A percentile compares a stretch with the other conserved stretches of the same genome.
Evolutionary conservation across 768 basidiomycete species (phyloP).

Genomic region (Trametes sanguinea): DNA sequence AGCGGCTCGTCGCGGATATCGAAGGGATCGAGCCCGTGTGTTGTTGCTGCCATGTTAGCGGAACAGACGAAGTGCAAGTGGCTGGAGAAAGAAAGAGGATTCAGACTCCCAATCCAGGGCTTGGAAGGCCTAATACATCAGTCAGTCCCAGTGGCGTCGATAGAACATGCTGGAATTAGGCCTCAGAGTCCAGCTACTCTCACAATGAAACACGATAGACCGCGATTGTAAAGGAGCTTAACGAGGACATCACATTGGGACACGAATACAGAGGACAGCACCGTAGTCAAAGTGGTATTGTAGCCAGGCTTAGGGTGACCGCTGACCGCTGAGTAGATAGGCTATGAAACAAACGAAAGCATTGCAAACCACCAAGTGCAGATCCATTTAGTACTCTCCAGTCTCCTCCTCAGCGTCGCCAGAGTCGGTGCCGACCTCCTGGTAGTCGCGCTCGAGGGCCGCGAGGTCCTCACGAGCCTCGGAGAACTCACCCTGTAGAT

Average conservation of each 20-base stretch:
- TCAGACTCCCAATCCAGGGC: no score
- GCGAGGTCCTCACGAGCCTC: conserved; percentile 98
- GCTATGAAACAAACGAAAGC: conserved; percentile 18
- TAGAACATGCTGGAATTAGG: no score
- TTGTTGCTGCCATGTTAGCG: not conserved
- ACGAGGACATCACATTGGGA: conserved; percentile 10
- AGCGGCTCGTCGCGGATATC: not conserved
- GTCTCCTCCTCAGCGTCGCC: conserved; percentile 61
- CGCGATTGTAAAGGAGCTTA: not conserved
- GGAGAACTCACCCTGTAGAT: conserved; percentile 85
- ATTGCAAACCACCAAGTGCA: conserved; percentile 8
- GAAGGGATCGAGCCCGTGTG: not conserved
- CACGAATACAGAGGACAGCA: conserved; percentile 15
- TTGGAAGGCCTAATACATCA: no score
- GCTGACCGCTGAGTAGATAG: conserved; percentile 16
- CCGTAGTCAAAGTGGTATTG: conserved; percentile 24
- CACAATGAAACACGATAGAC: not conserved
- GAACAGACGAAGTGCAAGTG: not conserved
- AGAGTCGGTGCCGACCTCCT: conserved; percentile 83
- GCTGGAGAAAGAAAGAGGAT: no score
- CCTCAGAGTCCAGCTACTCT: no score
- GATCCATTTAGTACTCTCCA: conserved; percentile 48
- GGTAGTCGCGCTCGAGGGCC: conserved; percentile 94
- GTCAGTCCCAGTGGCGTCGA: no score
- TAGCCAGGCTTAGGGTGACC: conserved; percentile 22